A percentile compares a stretch with the other conserved stretches of the same genome.
Conservation (phyloP, 2,329 filamentous ascomycete genomes). For the Xylaria sp. region DNA sequence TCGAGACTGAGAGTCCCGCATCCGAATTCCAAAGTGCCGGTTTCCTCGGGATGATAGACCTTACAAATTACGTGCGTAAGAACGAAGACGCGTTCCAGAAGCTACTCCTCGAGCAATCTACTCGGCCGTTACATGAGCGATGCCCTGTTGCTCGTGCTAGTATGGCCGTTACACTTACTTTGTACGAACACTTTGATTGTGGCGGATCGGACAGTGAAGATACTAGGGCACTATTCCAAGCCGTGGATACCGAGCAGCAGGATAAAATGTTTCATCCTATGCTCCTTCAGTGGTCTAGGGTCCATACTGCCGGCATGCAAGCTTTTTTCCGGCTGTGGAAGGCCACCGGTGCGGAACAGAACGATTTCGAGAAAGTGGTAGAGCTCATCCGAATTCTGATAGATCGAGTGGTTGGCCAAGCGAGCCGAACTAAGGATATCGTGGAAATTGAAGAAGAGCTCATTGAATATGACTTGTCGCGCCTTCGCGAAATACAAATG, state of each 20-base stretch:
- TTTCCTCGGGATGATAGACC: slow-evolving; percentile 96
- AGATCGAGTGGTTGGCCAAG: slow-evolving; percentile 87
- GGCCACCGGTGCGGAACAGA: slow-evolving; percentile 81
- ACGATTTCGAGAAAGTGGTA: slow-evolving; percentile 92
- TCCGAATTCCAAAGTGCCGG: slow-evolving; percentile 87
- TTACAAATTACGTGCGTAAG: slow-evolving; percentile 92
- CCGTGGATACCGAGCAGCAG: slow-evolving; percentile 80
- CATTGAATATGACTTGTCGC: slow-evolving; percentile 80
- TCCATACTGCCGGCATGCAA: slow-evolving; percentile 87
- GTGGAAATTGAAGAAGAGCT: slow-evolving; percentile 91
- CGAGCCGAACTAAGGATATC: slow-evolving; percentile 83
- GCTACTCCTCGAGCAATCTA: slow-evolving; percentile 87
- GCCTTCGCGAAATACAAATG: slow-evolving; percentile 90
- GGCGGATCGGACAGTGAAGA: slow-evolving; percentile 86
- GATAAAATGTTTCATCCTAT: slow-evolving; percentile 89
- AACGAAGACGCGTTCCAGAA: slow-evolving; percentile 95
- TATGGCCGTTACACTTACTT: slow-evolving; percentile 83
- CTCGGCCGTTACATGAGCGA: slow-evolving; percentile 74
- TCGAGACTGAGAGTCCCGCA: slow-evolving; percentile 88
- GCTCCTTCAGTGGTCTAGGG: slow-evolving; percentile 89
- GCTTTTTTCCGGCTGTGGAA: slow-evolving; percentile 95
- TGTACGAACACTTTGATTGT: slow-evolving; percentile 97
- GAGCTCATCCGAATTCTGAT: slow-evolving; percentile 91
- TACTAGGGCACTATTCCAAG: slow-evolving; percentile 78
- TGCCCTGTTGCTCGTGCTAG: slow-evolving; percentile 91